Conservation (phyloP, 306 rosid genomes). For the Calophaca sinica region DNA sequence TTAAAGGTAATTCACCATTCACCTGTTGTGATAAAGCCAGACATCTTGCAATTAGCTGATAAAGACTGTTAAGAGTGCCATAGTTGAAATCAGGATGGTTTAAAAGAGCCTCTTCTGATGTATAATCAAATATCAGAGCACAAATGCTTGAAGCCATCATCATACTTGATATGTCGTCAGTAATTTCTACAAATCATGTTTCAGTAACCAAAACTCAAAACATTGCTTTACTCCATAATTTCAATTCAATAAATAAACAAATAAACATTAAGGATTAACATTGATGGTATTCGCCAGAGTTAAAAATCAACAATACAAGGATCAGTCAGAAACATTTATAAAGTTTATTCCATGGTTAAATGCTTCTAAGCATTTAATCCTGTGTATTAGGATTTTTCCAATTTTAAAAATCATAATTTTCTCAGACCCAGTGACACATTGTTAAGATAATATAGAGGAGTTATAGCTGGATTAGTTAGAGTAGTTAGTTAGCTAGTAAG, state of each 20-base stretch:
- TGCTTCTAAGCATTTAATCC: slow-evolving; percentile 15
- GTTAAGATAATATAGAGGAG: too few species aligned
- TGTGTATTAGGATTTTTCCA: not conserved
- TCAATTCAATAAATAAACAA: slow-evolving; percentile 33
- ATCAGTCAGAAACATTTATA: not conserved
- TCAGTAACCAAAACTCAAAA: slow-evolving; percentile 43
- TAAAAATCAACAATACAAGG: slow-evolving; percentile 11
- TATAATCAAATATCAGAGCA: slow-evolving; percentile 70
- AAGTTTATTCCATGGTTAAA: slow-evolving; percentile 23
- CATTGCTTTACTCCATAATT: slow-evolving; percentile 22
- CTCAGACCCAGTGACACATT: not conserved
- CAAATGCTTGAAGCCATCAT: slow-evolving; percentile 91
- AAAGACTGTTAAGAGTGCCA: slow-evolving; percentile 59
- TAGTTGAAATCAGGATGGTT: slow-evolving; percentile 58
- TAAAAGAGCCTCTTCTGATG: slow-evolving; percentile 80
- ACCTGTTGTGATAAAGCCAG: slow-evolving; percentile 70
- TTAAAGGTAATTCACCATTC: slow-evolving; percentile 39
- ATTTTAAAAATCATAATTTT: slow-evolving; percentile 13
- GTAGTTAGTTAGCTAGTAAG: too few species aligned
- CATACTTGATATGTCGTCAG: slow-evolving; percentile 60
- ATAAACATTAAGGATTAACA: slow-evolving; percentile 2
- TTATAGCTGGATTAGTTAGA: too few species aligned
- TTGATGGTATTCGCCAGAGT: slow-evolving; percentile 1
- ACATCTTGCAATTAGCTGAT: slow-evolving; percentile 72
- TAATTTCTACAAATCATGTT: slow-evolving; percentile 59